Evolutionary conservation across 192 early-diverging fungal species (phyloP), one percentile per base, ranked within the genome.

Genomic region (Cetraspora pellucida): DNA sequence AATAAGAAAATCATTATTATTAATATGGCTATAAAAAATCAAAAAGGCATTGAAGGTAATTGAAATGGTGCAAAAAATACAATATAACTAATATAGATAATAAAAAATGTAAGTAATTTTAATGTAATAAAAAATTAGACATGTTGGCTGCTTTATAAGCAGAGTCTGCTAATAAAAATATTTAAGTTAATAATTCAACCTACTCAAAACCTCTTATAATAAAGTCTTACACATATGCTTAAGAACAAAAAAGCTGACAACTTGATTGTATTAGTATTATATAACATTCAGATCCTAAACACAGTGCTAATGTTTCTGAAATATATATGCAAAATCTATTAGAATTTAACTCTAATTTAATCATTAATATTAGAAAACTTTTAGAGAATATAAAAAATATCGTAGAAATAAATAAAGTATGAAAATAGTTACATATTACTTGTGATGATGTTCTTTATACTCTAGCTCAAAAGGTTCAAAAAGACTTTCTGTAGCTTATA

Each of bases 361-460:
- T 45, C 1, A 31, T 1, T 19, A 66, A 66, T 66, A 31, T 66
- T 4, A 10, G n/a, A 37, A 69, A 69, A 69, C 45, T 69, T 14
- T 19, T 69, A 19, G 6, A 21, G 1, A 14, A 69, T n/a, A 69
- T 69, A 30, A 0, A 69, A 28, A 23, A 49, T 23, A 69, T 69
- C 23, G 6, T 13, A 9, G 67, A 44, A 69, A 49, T 69, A 4
- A 49, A 69, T 0, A 3, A 69, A 11, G 23, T 2, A 47, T 5
- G 46, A 69, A 69, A 47, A 44, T 37, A 45, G n/a, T 47, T 37
- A 10, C 6, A 45, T 1, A n/a, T 69, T n/a, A 31, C 45, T 19
- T 69, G 67, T 47, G 67, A 69, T 69, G 67, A 45, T 5, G 49
- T 69, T 47, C 67, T n/a, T 11, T 69, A 69, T 69, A 7, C 45